These are phyloP conservation scores for Akanthomyces uredinophilus DNA, from an alignment of 2,329 filamentous ascomycete genomes.

Conservation along the genomic window DNA sequence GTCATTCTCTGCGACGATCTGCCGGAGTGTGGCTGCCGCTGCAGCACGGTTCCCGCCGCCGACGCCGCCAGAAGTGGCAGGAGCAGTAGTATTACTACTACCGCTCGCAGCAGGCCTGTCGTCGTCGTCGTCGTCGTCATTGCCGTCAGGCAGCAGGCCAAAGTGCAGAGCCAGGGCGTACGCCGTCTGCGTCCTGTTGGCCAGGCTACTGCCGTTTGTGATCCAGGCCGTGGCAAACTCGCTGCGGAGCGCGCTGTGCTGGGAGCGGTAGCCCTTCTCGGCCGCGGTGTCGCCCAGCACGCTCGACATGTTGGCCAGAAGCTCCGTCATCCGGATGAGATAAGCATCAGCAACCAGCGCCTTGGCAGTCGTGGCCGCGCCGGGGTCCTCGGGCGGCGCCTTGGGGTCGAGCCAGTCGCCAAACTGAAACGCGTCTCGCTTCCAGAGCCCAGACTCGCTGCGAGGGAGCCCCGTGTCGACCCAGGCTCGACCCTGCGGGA, in stretches of 20 bases:
- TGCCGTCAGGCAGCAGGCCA: constrained; percentile 24
- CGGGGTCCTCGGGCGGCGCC: constrained; percentile 36
- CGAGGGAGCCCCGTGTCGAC: constrained; percentile 31
- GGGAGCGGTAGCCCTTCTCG: constrained; percentile 19
- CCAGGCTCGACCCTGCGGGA: constrained; percentile 36
- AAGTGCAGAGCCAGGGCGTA: constrained; percentile 35
- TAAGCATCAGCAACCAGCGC: constrained; percentile 43
- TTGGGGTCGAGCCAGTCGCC: constrained; percentile 47
- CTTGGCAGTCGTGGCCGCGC: constrained; percentile 34
- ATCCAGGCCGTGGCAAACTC: constrained; percentile 31
- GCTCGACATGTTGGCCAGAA: constrained; percentile 31
- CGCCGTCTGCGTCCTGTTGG: constrained; percentile 34
- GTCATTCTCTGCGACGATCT: constrained; percentile 29
- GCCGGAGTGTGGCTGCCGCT: constrained; percentile 25
- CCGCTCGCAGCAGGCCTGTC: neutral
- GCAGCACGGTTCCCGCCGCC: constrained; percentile 5
- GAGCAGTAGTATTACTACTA: neutral
- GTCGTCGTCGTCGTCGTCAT: neutral
- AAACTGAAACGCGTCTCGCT: constrained; percentile 31
- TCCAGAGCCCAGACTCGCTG: constrained; percentile 36
- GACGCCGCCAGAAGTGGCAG: neutral
- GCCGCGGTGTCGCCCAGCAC: constrained; percentile 27
- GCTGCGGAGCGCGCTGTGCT: constrained; percentile 19
- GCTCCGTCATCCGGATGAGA: constrained; percentile 37
- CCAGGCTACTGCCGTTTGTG: constrained; percentile 6